Conservation (phyloP, 1,284 basidiomycete species). For the Cutaneotrichosporon cutaneum region DNA sequence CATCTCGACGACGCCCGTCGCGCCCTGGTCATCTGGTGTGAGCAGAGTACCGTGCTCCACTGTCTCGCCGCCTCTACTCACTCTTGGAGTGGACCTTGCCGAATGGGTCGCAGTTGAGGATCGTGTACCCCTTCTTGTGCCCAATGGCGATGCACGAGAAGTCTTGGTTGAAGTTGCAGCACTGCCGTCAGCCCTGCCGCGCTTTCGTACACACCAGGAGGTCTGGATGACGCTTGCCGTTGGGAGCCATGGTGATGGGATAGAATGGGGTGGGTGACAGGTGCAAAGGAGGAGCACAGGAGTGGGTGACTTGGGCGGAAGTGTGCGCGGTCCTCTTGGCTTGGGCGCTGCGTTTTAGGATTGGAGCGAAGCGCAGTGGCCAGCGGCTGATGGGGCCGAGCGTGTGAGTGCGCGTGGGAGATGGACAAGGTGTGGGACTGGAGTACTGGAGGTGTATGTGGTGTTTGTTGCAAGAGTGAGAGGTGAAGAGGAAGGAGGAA, state of each 20-base stretch:
- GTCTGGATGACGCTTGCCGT: conserved; percentile 50
- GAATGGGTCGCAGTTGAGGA: conserved; percentile 97
- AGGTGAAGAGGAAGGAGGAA: background rate
- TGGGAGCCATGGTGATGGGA: conserved; percentile 21
- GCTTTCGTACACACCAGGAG: conserved; percentile 40
- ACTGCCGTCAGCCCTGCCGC: conserved; percentile 30
- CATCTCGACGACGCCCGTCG: conserved; percentile 97
- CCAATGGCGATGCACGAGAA: conserved; percentile 82
- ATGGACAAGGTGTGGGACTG: background rate
- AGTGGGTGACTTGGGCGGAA: background rate
- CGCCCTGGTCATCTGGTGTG: conserved; percentile 71
- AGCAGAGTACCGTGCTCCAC: background rate
- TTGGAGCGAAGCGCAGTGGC: background rate
- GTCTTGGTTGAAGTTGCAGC: conserved; percentile 55
- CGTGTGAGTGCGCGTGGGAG: background rate
- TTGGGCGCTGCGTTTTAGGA: background rate
- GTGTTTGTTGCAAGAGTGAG: background rate
- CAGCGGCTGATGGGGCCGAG: background rate
- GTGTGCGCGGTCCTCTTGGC: background rate
- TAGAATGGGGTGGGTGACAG: background rate
- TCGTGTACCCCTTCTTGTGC: conserved; percentile 91
- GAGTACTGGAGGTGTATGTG: background rate
- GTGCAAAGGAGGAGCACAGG: background rate
- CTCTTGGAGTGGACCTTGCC: conserved; percentile 87
- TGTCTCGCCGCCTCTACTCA: conserved; percentile 1